These are phyloP conservation scores for Mycena metata DNA, from an alignment of 768 basidiomycete species.

Conservation along the genomic window DNA sequence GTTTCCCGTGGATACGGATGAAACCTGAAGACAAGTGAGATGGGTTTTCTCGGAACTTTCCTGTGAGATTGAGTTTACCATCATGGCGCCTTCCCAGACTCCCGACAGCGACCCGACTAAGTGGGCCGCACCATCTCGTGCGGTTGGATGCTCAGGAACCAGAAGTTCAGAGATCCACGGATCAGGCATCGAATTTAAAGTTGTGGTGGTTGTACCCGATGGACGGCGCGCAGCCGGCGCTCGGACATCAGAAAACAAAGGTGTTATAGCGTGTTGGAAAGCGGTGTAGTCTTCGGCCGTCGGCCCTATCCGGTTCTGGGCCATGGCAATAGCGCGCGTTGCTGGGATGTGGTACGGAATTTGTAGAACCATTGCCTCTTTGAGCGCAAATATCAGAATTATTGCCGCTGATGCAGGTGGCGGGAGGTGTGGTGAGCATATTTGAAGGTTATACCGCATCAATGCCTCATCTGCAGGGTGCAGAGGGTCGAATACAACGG, in stretches of 20 bases:
- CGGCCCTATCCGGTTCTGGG: slow-evolving; percentile 62
- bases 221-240: neutral
- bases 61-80: slow-evolving; percentile 55
- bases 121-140: slow-evolving; percentile 41
- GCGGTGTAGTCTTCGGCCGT: slow-evolving; percentile 66
- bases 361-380: slow-evolving; percentile 58
- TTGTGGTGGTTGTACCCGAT: slow-evolving; percentile 1
- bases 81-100: slow-evolving; percentile 72
- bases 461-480: slow-evolving; percentile 14
- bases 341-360: slow-evolving; percentile 66
- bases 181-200: slow-evolving; percentile 12
- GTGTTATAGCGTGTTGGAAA: slow-evolving; percentile 58
- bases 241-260: slow-evolving; percentile 62
- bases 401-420: slow-evolving; percentile 60
- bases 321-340: slow-evolving; percentile 60
- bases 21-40: slow-evolving; percentile 29
- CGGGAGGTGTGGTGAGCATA: slow-evolving; percentile 28
- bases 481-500: slow-evolving; percentile 32
- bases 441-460: slow-evolving; percentile 17
- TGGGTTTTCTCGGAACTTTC: slow-evolving; percentile 18
- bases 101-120: slow-evolving; percentile 64
- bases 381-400: slow-evolving; percentile 65
- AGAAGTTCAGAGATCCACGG: slow-evolving; percentile 29
- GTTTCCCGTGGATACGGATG: slow-evolving; percentile 27
- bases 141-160: slow-evolving; percentile 18